Percentiles rank a stretch among this genome's conserved stretches.
Evolutionary conservation across 1,284 basidiomycete species (phyloP).

Genomic region (Ganoderma sinense): DNA sequence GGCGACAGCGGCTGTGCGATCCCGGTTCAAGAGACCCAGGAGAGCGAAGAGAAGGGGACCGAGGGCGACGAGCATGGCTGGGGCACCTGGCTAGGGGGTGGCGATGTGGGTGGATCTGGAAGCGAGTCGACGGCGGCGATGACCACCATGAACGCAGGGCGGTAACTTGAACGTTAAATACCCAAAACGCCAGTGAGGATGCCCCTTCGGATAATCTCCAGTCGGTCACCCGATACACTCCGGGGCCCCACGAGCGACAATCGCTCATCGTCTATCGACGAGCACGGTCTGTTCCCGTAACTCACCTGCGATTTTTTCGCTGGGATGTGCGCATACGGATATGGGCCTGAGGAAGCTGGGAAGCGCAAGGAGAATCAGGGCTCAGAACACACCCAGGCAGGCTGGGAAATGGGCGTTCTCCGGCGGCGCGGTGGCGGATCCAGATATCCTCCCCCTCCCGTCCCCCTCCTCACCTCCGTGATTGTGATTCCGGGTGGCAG

Average conservation of each 20-base stretch:
- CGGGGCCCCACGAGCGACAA: neutral
- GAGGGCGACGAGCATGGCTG: conserved; percentile 13
- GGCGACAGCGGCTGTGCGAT: conserved; percentile 25
- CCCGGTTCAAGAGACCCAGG: neutral
- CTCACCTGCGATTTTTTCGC: neutral
- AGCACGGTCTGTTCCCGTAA: neutral
- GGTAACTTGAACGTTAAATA: too few species aligned
- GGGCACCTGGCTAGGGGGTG: conserved; percentile 1
- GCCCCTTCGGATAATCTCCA: too few species aligned
- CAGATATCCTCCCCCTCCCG: too few species aligned
- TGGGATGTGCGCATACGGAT: neutral
- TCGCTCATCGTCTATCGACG: neutral
- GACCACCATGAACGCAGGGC: too few species aligned
- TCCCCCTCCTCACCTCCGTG: neutral
- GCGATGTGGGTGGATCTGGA: too few species aligned
- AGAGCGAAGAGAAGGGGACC: conserved; percentile 4
- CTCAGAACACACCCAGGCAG: neutral
- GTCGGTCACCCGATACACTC: too few species aligned
- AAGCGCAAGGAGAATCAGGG: neutral
- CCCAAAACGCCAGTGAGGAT: too few species aligned
- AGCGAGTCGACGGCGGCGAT: too few species aligned
- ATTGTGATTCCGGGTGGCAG: neutral
- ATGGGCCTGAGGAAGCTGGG: neutral
- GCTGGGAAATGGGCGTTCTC: neutral
- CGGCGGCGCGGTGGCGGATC: neutral